Evolutionary conservation across 345 rosid genomes (phyloP), one percentile per base, ranked within the genome.

Genomic region (Raphanus sativus): DNA sequence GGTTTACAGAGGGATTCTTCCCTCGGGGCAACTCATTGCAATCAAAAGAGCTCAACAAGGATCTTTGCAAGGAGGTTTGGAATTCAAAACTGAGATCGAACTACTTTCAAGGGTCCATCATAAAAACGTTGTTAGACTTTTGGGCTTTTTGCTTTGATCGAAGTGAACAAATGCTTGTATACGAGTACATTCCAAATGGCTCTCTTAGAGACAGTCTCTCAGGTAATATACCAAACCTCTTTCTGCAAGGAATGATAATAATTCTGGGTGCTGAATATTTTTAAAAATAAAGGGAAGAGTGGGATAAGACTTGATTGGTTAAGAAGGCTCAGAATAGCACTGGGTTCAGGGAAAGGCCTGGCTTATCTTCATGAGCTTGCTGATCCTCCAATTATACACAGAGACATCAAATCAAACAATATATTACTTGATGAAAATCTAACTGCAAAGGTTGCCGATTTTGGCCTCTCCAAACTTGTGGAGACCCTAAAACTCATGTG

Each of bases 331-430:
- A 89, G 83, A 83, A 81, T 93, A 76, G 84, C 93, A 45, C 87
- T 89, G 71, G 98, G 91, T 42, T 82, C 98, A 64, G 96, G 93
- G 4, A 90, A 88, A 74, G 98, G 99, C 1, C 66, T 93, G 29
- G 86, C 93, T 32, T 96, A 91, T 86, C 87, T 93, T 70, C 99
- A 96, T 45, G 98, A 96, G 81, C 93, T 89, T 55, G 99, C 97
- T 21, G 81, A 90, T 77, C 99, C 98, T 80, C 98, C 98, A 10
- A 96, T 93, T 33, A 96, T 96, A 73, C 99, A 96, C 30, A 85
- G 96, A 81, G 99, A 96, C 84, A 75, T 96, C 56, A 96, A 96
- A 81, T 86, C 99, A 32, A 84, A 82, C 32, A 96, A 96, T 79
- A 90, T 96, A 66, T 66, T 96, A 75, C 81, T 96, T 26, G 97